A percentile compares a stretch with the other conserved stretches of the same genome.
phyloP scores from a whole-genome alignment of 805 yeast species.

The Kuraishia capsulata region DNA sequence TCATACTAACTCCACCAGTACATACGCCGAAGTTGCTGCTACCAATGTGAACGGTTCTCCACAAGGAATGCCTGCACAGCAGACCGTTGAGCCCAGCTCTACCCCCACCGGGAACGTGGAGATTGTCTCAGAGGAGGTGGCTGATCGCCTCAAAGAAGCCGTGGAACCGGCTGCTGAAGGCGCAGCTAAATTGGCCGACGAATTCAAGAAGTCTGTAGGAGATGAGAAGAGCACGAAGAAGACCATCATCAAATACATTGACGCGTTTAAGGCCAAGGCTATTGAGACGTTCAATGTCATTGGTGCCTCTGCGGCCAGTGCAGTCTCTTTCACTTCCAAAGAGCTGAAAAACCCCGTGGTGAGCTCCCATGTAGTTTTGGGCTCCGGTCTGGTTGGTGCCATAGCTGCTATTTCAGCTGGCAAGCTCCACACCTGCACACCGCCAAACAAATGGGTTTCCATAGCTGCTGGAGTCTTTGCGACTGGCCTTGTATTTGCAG shows the following conservation, averaged over 20 bases:
- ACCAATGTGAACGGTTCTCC: slow-evolving; percentile 26
- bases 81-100: slow-evolving; percentile 14
- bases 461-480: slow-evolving; percentile 30
- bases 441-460: slow-evolving; percentile 10
- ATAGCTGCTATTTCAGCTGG: background rate
- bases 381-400: slow-evolving; percentile 1
- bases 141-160: slow-evolving; percentile 5
- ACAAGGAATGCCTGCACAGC: slow-evolving; percentile 21
- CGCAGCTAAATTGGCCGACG: background rate
- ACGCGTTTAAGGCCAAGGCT: background rate
- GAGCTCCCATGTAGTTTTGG: slow-evolving; percentile 30
- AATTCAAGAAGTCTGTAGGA: background rate
- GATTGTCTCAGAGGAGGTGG: slow-evolving; percentile 4
- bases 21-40: slow-evolving; percentile 33
- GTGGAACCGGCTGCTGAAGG: background rate
- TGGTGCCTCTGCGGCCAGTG: background rate
- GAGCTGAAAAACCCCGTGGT: slow-evolving; percentile 61
- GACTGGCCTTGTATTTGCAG: slow-evolving; percentile 45
- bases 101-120: slow-evolving; percentile 6
- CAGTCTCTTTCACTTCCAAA: slow-evolving; percentile 4
- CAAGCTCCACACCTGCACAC: background rate
- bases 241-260: slow-evolving; percentile 23
- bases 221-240: background rate
- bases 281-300: background rate
- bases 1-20: too few relatives aligned